Evolutionary conservation across 2,329 filamentous ascomycete species (phyloP), one percentile per base, ranked within the genome.

Genomic region (Endoconidiophora polonica): DNA sequence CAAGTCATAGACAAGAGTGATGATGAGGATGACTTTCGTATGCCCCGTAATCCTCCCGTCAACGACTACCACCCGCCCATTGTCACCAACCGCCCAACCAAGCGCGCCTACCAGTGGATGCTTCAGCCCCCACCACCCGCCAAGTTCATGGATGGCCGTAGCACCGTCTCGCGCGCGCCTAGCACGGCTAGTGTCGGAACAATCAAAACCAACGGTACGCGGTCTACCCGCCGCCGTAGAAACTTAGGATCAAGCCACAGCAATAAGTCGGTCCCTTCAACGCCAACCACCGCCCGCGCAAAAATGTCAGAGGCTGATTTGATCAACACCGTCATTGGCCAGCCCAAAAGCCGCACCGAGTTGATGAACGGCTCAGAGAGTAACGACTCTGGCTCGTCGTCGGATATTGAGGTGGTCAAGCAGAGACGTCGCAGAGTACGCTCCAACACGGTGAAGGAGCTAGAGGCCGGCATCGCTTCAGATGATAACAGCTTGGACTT

Each of bases 21-120:
- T 57, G 74, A 68, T 60, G 68, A 67, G 55, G 82, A 81, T 55
- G 82, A 81, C 58, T 81, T 81, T 61, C 69, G 71, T 46, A 66
- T 74, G 4, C 69, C 71, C 37, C 68, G 65, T 52, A 80, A 81
- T 58, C 86, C 81, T 5, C 84, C 84, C 3, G 79, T 93, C 58
- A 91, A 93, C 65, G 85, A 93, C 54, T 76, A 88, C 52, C 85
- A 93, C 61, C 85, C 86, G 4, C 86, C 86, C 2, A 81, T 93
- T 47, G 83, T 91, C 54, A 86, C 77, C 62, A 85, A 79, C 64
- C 82, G 76, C 51, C 83, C 80, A 12, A 73, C 71, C 60, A 77
- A 69, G 59, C 77, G 79, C 49, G 86, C 84, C 53, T 81, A 83
- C 49, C 74, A 73, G 59, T 95, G 88, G 88, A 94, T 95, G 87